Evolutionary conservation across 306 rosid genomes (phyloP).

Genomic region (Rosa lucieae): DNA sequence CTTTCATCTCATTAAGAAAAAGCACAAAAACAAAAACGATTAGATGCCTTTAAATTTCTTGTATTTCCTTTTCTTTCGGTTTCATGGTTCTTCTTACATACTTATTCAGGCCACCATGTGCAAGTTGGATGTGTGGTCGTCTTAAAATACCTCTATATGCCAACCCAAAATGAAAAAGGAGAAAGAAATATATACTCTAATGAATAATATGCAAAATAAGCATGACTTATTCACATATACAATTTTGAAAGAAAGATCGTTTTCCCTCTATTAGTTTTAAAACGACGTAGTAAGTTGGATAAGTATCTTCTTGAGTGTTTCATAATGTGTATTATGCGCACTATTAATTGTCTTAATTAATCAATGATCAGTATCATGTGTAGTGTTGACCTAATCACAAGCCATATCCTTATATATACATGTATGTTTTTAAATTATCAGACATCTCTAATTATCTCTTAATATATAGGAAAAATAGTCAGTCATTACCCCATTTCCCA

Average conservation of each 20-base stretch:
- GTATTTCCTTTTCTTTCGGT: background rate
- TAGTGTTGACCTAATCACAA: conserved; percentile 14
- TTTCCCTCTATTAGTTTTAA: background rate
- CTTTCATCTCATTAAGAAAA: background rate
- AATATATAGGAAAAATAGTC: background rate
- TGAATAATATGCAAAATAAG: background rate
- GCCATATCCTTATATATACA: background rate
- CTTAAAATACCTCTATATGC: background rate
- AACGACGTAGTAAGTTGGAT: conserved; percentile 3
- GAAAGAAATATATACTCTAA: background rate
- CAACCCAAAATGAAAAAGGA: background rate
- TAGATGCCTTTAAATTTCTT: background rate
- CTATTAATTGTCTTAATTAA: conserved; percentile 1
- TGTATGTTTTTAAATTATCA: background rate
- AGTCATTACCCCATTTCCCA: background rate
- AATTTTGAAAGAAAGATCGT: background rate
- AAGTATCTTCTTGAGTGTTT: background rate
- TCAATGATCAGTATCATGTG: conserved; percentile 13
- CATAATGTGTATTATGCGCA: conserved; percentile 1
- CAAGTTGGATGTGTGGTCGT: background rate
- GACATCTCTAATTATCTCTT: background rate
- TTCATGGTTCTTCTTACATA: background rate
- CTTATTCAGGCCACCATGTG: background rate
- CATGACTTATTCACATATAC: background rate
- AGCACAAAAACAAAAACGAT: background rate